Conservation (phyloP, 1,284 basidiomycete genomes). For the Vanrija pseudolonga region DNA sequence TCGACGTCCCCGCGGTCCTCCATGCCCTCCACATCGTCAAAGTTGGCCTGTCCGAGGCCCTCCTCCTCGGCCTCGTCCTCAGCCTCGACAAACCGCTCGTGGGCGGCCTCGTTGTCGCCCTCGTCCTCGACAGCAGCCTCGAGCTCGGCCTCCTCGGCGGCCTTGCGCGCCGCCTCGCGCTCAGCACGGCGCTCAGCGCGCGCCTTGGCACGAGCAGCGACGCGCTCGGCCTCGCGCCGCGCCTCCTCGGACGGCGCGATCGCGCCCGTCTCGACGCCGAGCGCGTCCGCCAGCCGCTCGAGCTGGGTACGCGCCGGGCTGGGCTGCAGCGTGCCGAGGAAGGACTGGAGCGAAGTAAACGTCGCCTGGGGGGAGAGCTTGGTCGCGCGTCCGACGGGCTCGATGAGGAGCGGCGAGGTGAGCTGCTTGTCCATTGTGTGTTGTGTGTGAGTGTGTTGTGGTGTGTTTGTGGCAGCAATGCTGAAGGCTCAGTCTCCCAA, state of each 20-base stretch:
- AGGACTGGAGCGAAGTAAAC: slow-evolving; percentile 31
- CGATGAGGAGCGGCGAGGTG: slow-evolving; percentile 40
- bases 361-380: slow-evolving; percentile 27
- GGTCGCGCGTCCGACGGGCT: slow-evolving; percentile 26
- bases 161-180: slow-evolving; percentile 19
- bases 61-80: slow-evolving; percentile 15
- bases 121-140: slow-evolving; percentile 14
- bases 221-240: slow-evolving; percentile 29
- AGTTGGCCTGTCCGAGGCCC: slow-evolving; percentile 25
- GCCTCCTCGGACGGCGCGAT: slow-evolving; percentile 38
- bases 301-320: slow-evolving; percentile 42
- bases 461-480: neutral
- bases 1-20: slow-evolving; percentile 34
- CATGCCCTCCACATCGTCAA: slow-evolving; percentile 27
- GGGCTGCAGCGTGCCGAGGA: slow-evolving; percentile 25
- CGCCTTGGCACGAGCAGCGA: slow-evolving; percentile 21
- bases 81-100: slow-evolving; percentile 7
- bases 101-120: slow-evolving; percentile 13
- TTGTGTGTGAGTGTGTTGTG: neutral
- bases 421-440: slow-evolving; percentile 43
- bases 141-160: slow-evolving; percentile 23
- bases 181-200: slow-evolving; percentile 21
- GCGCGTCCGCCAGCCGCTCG: slow-evolving; percentile 44
- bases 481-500: neutral
- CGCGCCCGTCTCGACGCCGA: slow-evolving; percentile 43